Evolutionary conservation across 2,329 filamentous ascomycete genomes (phyloP), one percentile per base, ranked within the genome.

Genomic region (Diaporthe batatas): DNA sequence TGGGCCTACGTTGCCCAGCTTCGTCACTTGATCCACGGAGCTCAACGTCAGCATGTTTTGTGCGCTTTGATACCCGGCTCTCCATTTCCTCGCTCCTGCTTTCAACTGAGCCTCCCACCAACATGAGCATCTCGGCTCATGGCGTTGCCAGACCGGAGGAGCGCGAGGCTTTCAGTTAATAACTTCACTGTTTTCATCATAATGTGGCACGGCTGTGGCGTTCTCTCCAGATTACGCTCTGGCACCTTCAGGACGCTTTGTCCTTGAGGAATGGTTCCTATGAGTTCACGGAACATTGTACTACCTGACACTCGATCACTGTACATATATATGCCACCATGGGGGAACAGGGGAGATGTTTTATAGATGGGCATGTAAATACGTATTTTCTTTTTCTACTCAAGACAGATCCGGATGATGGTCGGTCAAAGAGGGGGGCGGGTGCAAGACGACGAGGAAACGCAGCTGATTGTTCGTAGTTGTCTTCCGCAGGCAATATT

Each of bases 401-500:
- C 16, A 42, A 42, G 39, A 14, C 23, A 39, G 51, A 39, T 55
- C 29, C 54, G 21, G 34, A 23, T 55, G 59, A 34, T 25, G 11
- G 23, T 55, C 54, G 21, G 32, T 39, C 54, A 34, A 39, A 39
- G 7, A 29, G 47, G 25, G 18, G 53, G 23, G n/a, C n/a, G 58
- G 54, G 53, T 32, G 53, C 6, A 68, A 32, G 23, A 64, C n/a
- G n/a, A 29, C 29, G 23, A 51, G 67, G 47, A 59, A 65, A 55
- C 57, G 57, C 71, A 74, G 72, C 70, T 69, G 64, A 69, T 67
- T 74, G 70, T 72, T 64, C 72, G 58, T 74, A 74, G 72, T 69
- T 29, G 70, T 69, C 72, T 69, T 64, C 51, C 64, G 55, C 72
- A 74, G 70, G 64, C 72, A 72, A 74, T 74, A 74, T 65, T 53